Evolutionary conservation across 1,139 yeast species (phyloP).

Genomic region (Candida neerlandica): DNA sequence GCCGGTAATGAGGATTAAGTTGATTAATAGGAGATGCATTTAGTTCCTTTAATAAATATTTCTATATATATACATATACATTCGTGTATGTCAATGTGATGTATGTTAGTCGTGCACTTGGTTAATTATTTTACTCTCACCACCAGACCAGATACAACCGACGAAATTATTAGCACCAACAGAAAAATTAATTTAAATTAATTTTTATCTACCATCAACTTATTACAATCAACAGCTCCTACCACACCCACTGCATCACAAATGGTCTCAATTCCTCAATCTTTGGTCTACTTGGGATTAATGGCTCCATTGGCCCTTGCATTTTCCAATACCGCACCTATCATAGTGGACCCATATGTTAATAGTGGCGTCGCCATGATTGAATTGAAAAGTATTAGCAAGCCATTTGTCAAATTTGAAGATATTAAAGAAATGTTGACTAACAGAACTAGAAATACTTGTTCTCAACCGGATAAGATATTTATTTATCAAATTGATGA

Average conservation of each 20-base stretch:
- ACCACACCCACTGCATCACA: background rate
- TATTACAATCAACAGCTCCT: background rate
- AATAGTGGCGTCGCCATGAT: background rate
- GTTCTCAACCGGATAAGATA: constrained; percentile 20
- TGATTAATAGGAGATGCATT: too few species aligned
- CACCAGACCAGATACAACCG: background rate
- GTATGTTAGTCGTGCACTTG: background rate
- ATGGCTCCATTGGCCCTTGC: constrained; percentile 22
- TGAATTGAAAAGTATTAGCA: background rate
- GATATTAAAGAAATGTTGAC: constrained; percentile 13
- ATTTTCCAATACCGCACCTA: constrained; percentile 36
- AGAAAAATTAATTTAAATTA: background rate
- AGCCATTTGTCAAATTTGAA: constrained; percentile 1
- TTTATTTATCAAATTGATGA: constrained; percentile 28
- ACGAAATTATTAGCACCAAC: background rate
- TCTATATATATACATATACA: background rate
- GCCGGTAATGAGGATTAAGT: constrained; percentile 49
- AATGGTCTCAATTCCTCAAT: constrained; percentile 5
- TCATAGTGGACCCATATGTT: constrained; percentile 18
- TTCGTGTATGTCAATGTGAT: background rate
- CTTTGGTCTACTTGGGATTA: background rate
- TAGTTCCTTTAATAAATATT: too few species aligned
- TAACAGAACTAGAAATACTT: constrained; percentile 19
- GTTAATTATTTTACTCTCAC: background rate
- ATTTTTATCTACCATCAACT: background rate